Evolutionary conservation across 345 rosid species (phyloP), one percentile per base, ranked within the genome.

Genomic region (Adansonia digitata): DNA sequence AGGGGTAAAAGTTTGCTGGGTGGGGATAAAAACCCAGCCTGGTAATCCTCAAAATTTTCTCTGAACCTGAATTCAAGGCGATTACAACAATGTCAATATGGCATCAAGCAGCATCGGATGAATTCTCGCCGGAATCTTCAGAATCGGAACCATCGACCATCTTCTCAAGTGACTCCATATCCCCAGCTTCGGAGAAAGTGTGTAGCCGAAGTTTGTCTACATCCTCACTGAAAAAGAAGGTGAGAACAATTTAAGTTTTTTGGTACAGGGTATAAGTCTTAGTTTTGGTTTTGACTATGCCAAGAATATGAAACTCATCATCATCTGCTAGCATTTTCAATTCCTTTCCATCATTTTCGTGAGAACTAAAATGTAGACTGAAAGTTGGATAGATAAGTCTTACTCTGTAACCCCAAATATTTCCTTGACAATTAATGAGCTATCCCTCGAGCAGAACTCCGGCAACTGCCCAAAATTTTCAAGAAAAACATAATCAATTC

Each of bases 321-420:
- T 4, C 31, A 34, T 35, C 5, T n/a, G 46, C 66, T 7, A 20
- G 34, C 7, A 57, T 77, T 57, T 68, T 67, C 17, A 35, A 51
- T 37, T 68, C 67, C 31, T 56, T 24, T 77, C 49, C 49, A 48
- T 22, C 20, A 55, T 20, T 71, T 26, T 57, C 11, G n/a, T 20
- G 14, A 71, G 20, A 67, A 51, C 13, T 18, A 69, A 49, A 76
- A 74, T 63, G 9, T 18, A 62, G 15, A 70, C 15, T 35, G 46
- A 12, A 72, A 71, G 35, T 56, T 22, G 35, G 27, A 57, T 4
- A 57, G 35, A 26, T 63, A 68, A 69, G 37, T 57, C 94, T 76
- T 92, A 93, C 97, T 90, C 98, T 83, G 97, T 77, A 49, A 89
- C 99, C 73, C 99, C 98, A 42, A 92, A 93, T 72, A 96, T 92